Conservation (phyloP, 1,284 basidiomycete species). For the Sanghuangporus weigelae region DNA sequence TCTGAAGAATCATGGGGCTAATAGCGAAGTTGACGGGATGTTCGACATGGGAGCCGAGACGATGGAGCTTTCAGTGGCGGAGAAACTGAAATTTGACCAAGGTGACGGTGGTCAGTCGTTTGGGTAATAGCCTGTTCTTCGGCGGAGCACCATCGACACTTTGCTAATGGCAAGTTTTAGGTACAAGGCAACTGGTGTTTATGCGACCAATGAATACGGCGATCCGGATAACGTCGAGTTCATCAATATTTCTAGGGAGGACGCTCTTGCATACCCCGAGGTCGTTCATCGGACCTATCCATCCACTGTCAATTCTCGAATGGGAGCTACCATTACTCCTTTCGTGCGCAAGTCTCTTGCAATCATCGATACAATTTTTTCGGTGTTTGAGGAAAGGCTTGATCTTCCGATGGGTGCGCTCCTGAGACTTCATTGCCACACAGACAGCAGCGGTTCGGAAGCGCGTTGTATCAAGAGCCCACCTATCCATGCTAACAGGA, state of each 20-base stretch:
- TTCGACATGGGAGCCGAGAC: constrained; percentile 55
- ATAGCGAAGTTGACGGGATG: constrained; percentile 47
- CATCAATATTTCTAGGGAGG: constrained; percentile 64
- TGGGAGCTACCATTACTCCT: constrained; percentile 43
- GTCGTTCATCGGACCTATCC: constrained; percentile 51
- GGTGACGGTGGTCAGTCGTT: constrained; percentile 58
- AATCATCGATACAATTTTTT: constrained; percentile 49
- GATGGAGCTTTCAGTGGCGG: constrained; percentile 51
- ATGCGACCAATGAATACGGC: constrained; percentile 57
- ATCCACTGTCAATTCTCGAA: constrained; percentile 41
- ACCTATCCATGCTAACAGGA: background rate
- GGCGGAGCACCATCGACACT: background rate
- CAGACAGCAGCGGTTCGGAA: constrained; percentile 54
- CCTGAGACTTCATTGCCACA: constrained; percentile 36
- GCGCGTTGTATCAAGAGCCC: constrained; percentile 48
- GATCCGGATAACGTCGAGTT: constrained; percentile 54
- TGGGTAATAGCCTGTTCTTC: constrained; percentile 35
- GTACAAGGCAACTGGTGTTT: constrained; percentile 60
- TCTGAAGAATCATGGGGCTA: constrained; percentile 55
- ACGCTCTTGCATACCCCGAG: constrained; percentile 51
- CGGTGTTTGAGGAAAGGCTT: constrained; percentile 51
- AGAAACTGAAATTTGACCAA: constrained; percentile 62
- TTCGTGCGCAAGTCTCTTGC: constrained; percentile 55
- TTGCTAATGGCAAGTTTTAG: constrained; percentile 27
- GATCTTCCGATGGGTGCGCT: constrained; percentile 50